Conservation (phyloP, 305 asterid genomes). For the Andrographis paniculata region DNA sequence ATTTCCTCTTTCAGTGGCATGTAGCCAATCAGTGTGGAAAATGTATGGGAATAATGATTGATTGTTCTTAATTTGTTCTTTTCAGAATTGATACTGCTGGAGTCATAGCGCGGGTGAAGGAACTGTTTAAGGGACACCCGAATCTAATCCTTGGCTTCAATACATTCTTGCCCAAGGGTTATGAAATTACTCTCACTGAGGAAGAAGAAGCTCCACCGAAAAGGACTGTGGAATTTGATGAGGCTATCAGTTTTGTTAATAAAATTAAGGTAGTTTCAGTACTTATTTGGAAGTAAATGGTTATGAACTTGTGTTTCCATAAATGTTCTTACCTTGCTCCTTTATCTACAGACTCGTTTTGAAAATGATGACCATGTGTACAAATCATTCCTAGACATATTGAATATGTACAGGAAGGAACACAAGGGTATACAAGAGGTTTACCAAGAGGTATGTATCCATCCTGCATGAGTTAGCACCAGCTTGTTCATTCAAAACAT, state of each 20-base stretch:
- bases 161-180: constrained; percentile 96
- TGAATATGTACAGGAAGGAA: constrained; percentile 96
- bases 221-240: constrained; percentile 92
- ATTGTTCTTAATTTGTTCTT: constrained; percentile 22
- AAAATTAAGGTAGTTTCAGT: constrained; percentile 84
- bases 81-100: constrained; percentile 92
- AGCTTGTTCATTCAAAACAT: background rate
- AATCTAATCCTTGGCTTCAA: constrained; percentile 92
- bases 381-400: constrained; percentile 90
- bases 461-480: constrained; percentile 2
- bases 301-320: constrained; percentile 10
- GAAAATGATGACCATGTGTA: constrained; percentile 87
- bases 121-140: constrained; percentile 88
- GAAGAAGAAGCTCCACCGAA: constrained; percentile 87
- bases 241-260: constrained; percentile 91
- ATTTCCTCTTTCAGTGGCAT: background rate
- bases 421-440: constrained; percentile 91
- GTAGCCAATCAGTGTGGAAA: constrained; percentile 13
- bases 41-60: constrained; percentile 8
- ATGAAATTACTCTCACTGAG: constrained; percentile 82
- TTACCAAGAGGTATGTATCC: constrained; percentile 72
- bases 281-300: constrained; percentile 13
- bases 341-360: constrained; percentile 71
- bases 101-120: constrained; percentile 87
- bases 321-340: constrained; percentile 15